These are phyloP conservation scores for Rhodotorula paludigena DNA, from an alignment of 768 basidiomycete species.

Conservation along the genomic window DNA sequence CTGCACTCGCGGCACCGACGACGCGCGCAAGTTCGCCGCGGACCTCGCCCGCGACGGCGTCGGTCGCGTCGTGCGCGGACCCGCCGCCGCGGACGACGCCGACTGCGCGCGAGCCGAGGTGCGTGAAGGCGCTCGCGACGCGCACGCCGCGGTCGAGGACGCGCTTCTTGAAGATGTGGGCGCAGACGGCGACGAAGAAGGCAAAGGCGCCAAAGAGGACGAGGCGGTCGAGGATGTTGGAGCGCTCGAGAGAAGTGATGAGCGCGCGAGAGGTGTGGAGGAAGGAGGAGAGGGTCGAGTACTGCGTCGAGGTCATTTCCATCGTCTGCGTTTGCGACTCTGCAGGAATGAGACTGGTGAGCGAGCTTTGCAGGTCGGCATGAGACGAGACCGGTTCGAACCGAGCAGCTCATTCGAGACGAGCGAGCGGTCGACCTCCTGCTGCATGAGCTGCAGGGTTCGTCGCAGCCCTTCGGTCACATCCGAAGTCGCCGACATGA, in stretches of 20 bases:
- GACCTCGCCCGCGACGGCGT: not conserved
- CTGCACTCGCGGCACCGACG: slow-evolving; percentile 8
- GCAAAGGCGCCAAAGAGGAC: slow-evolving; percentile 71
- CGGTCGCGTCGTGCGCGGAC: not conserved
- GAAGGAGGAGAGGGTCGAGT: slow-evolving; percentile 66
- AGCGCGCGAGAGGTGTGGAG: slow-evolving; percentile 76
- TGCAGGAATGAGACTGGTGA: slow-evolving; percentile 44
- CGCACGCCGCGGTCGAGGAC: slow-evolving; percentile 71
- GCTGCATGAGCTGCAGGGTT: slow-evolving; percentile 80
- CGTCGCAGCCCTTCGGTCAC: slow-evolving; percentile 83
- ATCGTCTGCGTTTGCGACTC: slow-evolving; percentile 76
- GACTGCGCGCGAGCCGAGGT: not conserved
- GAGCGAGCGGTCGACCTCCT: slow-evolving; percentile 83
- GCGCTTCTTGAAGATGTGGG: slow-evolving; percentile 82
- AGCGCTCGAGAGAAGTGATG: slow-evolving; percentile 77
- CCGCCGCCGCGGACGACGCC: not conserved
- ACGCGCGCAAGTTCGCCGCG: not conserved
- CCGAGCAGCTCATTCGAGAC: slow-evolving; percentile 80
- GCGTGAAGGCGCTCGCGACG: slow-evolving; percentile 48
- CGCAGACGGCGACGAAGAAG: slow-evolving; percentile 77
- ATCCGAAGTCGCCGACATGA: slow-evolving; percentile 82
- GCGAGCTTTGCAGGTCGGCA: not conserved
- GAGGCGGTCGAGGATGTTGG: slow-evolving; percentile 87
- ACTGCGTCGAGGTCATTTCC: slow-evolving; percentile 65
- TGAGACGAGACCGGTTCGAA: slow-evolving; percentile 44